Percentiles rank a stretch among this genome's conserved stretches.
phyloP scores from a whole-genome alignment of 805 yeast genomes.

The Sugiyamaella qingdaonensis region DNA sequence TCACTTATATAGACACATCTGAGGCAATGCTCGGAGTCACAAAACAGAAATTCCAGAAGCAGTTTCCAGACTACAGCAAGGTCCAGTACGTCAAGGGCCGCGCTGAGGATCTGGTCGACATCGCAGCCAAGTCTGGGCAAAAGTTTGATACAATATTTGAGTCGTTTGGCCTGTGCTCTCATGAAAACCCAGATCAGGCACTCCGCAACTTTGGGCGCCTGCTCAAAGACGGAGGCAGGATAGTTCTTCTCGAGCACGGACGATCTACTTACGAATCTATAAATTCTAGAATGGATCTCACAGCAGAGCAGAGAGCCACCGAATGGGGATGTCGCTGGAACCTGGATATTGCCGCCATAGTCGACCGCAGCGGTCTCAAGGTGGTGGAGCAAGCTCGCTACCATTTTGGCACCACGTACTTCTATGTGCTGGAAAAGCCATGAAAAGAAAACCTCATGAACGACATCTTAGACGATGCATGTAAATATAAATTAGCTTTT shows the following conservation, averaged over 20 bases:
- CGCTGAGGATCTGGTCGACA: conserved; percentile 71
- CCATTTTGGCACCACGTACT: conserved; percentile 84
- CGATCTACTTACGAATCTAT: conserved; percentile 74
- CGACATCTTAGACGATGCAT: not conserved
- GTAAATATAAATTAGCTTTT: not conserved
- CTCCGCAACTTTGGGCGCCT: conserved; percentile 66
- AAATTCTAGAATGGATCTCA: conserved; percentile 72
- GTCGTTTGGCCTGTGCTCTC: conserved; percentile 94
- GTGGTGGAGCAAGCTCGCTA: conserved; percentile 73
- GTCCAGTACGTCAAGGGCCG: conserved; percentile 88
- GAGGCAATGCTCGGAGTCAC: conserved; percentile 80
- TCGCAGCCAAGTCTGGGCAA: conserved; percentile 42
- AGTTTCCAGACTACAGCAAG: conserved; percentile 60
- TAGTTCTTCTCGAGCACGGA: conserved; percentile 88
- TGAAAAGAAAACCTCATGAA: not conserved
- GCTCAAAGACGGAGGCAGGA: conserved; percentile 85
- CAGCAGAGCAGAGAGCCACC: conserved; percentile 77
- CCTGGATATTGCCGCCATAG: conserved; percentile 81
- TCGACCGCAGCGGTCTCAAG: conserved; percentile 79
- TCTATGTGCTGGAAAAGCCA: conserved; percentile 27
- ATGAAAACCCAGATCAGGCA: conserved; percentile 85
- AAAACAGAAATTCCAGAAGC: conserved; percentile 62
- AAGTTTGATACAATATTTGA: conserved; percentile 90
- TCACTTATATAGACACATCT: conserved; percentile 85
- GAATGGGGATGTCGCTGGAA: conserved; percentile 99